Base-by-base conservation (phyloP, 345 rosid species). In the Ceriops tagal region DNA sequence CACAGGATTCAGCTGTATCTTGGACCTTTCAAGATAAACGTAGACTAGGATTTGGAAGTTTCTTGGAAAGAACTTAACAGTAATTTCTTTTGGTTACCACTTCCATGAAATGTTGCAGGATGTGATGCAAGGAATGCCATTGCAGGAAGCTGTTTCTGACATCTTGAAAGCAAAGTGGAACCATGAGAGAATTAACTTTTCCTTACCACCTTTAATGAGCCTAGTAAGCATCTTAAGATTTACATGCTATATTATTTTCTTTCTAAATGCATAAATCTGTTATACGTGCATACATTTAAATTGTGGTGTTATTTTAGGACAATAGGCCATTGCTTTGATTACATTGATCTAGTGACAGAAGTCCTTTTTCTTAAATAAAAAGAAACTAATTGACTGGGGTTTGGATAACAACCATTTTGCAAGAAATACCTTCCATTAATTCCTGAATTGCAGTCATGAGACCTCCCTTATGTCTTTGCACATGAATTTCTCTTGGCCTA, bases 161-260 rank as follows among this genome's bases (percentile, higher is more conserved):
- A 85, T 91, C 62, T 78, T 95, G 65, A 85, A 85, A 13, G 92
- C 80, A 64, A 82, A 82, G 6, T 92, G 98, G 98, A 91, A 95
- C 82, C 96, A 95, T 78, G 89, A 85, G 84, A 90, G 93, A 77
- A 81, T 96, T 11, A 80, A 75, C 72, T 90, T 95, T 81, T 90
- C 86, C 65, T 82, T 95, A 87, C 99, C 99, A 8, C 99, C 99
- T 69, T 73, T 90, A 72, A 87, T 95, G 98, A 87, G 75, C 75
- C 91, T 90, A 77, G 81, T 77, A 69, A 77, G 39, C 43, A 47
- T 66, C 69, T 10, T 46, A 56, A 13, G 19, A 13, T 43, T 43
- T 43, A 43, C 49, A 13, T 15, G 4, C 49, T 0, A 18, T 1
- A 4, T 43, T 43, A 18, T 2, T 13, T 43, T 43, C 49, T 11